Percentiles rank a stretch among this genome's conserved stretches.
Conservation (phyloP, 2,329 filamentous ascomycete genomes). For the Pseudodiploospora longispora region DNA sequence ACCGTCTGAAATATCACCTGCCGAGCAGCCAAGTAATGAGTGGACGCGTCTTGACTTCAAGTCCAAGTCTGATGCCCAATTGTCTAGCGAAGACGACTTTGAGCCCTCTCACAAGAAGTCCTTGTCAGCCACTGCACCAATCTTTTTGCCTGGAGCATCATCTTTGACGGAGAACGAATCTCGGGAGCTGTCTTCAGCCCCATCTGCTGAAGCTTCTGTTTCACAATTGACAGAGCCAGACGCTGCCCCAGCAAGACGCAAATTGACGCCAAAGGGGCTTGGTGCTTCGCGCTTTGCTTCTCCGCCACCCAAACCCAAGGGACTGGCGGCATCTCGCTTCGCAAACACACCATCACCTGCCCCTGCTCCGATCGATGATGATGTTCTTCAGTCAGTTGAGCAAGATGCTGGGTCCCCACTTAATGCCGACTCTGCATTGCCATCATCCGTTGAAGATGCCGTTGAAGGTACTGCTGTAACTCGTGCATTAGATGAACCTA, state of each 20-base stretch:
- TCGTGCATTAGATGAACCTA: conserved; percentile 15
- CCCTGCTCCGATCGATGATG: conserved; percentile 15
- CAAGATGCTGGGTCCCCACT: conserved; percentile 10
- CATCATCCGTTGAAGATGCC: conserved; percentile 12
- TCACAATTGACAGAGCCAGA: conserved; percentile 13
- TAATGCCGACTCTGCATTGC: conserved; percentile 8
- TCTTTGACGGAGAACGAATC: conserved; percentile 17
- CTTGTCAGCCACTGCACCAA: conserved; percentile 57
- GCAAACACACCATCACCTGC: conserved; percentile 30
- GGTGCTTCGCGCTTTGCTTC: conserved; percentile 42
- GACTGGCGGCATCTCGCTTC: conserved; percentile 36
- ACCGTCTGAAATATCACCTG: conserved; percentile 44
- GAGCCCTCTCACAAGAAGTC: conserved; percentile 35
- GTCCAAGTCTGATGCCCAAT: conserved; percentile 29
- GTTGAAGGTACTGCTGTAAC: not conserved
- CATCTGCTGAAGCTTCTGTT: conserved; percentile 12
- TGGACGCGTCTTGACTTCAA: conserved; percentile 54
- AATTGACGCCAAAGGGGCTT: conserved; percentile 26
- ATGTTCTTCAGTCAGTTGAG: conserved; percentile 22
- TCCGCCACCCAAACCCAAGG: conserved; percentile 33
- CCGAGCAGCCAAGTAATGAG: conserved; percentile 37
- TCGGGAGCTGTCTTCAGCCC: conserved; percentile 8
- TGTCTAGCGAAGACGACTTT: conserved; percentile 31
- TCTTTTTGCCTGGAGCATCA: conserved; percentile 49
- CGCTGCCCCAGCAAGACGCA: conserved; percentile 19